Conservation (phyloP, 139 green algal genomes). For the Desmodesmus armatus region DNA sequence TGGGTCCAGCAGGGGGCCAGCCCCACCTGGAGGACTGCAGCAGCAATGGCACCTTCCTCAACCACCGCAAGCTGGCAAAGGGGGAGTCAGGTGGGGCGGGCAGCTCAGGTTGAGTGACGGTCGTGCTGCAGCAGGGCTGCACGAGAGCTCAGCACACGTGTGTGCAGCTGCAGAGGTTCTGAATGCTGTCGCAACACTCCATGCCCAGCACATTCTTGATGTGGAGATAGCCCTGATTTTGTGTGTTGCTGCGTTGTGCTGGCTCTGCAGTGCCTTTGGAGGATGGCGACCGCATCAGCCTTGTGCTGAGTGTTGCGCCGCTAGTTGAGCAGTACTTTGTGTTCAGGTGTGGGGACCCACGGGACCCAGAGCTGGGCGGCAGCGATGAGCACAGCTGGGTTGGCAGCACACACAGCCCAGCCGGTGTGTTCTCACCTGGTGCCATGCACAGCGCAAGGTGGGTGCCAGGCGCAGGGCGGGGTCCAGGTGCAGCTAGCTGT, state of each 20-base stretch:
- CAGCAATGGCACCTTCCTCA: slow-evolving; percentile 77
- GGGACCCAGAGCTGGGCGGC: slow-evolving; percentile 18
- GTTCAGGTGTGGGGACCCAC: slow-evolving; percentile 34
- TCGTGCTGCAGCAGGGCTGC: background rate
- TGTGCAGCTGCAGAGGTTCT: background rate
- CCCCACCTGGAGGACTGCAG: slow-evolving; percentile 61
- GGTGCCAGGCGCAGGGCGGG: background rate
- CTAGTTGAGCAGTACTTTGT: slow-evolving; percentile 64
- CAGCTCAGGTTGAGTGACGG: background rate
- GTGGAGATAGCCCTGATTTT: background rate
- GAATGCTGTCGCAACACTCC: background rate
- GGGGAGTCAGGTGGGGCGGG: slow-evolving; percentile 39
- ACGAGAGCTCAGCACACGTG: background rate
- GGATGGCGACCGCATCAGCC: slow-evolving; percentile 65
- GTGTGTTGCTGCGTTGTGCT: background rate
- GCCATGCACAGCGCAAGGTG: slow-evolving; percentile 44
- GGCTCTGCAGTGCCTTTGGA: slow-evolving; percentile 37
- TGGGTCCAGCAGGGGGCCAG: background rate
- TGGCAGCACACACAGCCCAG: slow-evolving; percentile 27
- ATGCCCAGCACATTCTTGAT: background rate
- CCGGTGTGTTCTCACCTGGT: slow-evolving; percentile 30
- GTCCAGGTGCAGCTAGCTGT: background rate
- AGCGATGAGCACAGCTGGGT: slow-evolving; percentile 43
- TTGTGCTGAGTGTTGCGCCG: slow-evolving; percentile 74
- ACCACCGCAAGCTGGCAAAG: slow-evolving; percentile 52